These are phyloP conservation scores for Diaporthe destruens DNA, from an alignment of 2,329 filamentous ascomycete genomes.

Conservation along the genomic window DNA sequence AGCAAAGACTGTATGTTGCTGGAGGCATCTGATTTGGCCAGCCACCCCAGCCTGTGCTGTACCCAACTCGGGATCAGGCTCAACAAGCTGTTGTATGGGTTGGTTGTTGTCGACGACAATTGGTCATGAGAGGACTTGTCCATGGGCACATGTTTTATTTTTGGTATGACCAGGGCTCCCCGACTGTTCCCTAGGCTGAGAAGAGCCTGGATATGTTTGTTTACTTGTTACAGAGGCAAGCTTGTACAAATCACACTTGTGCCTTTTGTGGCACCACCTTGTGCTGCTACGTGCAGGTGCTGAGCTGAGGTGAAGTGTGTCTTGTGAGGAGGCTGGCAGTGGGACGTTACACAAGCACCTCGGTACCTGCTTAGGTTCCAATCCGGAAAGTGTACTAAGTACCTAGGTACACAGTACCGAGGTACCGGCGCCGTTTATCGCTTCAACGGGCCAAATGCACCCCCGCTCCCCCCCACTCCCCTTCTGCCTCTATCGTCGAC, in stretches of 20 bases:
- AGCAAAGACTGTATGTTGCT: background rate
- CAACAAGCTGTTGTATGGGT: background rate
- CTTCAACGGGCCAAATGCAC: conserved; percentile 6
- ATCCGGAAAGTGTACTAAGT: too few species aligned
- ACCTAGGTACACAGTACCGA: too few species aligned
- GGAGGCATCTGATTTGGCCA: background rate
- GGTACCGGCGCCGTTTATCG: conserved; percentile 28
- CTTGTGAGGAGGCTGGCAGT: too few species aligned
- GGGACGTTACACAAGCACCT: too few species aligned
- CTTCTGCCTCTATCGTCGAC: conserved; percentile 3
- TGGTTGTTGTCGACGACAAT: background rate
- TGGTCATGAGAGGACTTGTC: background rate
- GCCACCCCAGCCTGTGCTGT: background rate
- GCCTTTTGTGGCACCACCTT: background rate
- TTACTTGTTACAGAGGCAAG: background rate
- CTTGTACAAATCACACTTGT: background rate
- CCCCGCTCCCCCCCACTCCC: too few species aligned
- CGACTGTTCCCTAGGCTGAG: background rate
- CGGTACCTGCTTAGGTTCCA: too few species aligned
- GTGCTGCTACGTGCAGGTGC: background rate
- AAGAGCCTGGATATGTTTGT: background rate
- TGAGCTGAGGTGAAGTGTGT: too few species aligned
- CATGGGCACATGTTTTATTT: background rate
- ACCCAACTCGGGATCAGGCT: background rate
- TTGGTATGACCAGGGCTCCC: background rate